These are phyloP conservation scores for Vigna mungo DNA, from an alignment of 306 rosid genomes.

Conservation along the genomic window DNA sequence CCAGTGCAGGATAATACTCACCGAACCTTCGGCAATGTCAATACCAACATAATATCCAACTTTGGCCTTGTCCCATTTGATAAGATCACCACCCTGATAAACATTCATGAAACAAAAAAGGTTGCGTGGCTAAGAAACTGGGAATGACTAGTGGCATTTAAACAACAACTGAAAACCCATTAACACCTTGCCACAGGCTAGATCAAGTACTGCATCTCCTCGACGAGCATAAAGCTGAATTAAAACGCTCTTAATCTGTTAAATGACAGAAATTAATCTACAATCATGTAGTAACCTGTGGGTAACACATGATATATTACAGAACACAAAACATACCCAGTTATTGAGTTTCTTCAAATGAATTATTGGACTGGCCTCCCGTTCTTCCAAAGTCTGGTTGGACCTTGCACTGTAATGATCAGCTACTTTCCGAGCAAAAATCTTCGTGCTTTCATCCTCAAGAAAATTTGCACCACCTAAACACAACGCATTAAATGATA, in stretches of 20 bases:
- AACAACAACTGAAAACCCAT: conserved; percentile 28
- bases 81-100: conserved; percentile 95
- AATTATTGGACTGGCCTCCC: conserved; percentile 89
- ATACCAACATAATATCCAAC: conserved; percentile 96
- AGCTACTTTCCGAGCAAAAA: conserved; percentile 87
- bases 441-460: conserved; percentile 91
- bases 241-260: conserved; percentile 95
- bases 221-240: conserved; percentile 89
- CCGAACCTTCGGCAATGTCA: conserved; percentile 97
- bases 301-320: not conserved
- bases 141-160: conserved; percentile 7
- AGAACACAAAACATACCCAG: conserved; percentile 63
- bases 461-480: conserved; percentile 74
- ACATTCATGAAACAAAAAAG: conserved; percentile 23
- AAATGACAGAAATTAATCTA: conserved; percentile 28
- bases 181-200: conserved; percentile 97
- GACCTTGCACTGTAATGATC: conserved; percentile 80
- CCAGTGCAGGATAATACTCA: conserved; percentile 52
- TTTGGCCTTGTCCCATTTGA: conserved; percentile 99
- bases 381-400: conserved; percentile 90
- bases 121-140: conserved; percentile 27
- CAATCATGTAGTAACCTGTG: not conserved
- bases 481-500: conserved; percentile 41
- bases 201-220: conserved; percentile 95
- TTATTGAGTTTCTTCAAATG: conserved; percentile 94